Conservation (phyloP, 2,329 filamentous ascomycete species). For the Colletotrichum tropicale region DNA sequence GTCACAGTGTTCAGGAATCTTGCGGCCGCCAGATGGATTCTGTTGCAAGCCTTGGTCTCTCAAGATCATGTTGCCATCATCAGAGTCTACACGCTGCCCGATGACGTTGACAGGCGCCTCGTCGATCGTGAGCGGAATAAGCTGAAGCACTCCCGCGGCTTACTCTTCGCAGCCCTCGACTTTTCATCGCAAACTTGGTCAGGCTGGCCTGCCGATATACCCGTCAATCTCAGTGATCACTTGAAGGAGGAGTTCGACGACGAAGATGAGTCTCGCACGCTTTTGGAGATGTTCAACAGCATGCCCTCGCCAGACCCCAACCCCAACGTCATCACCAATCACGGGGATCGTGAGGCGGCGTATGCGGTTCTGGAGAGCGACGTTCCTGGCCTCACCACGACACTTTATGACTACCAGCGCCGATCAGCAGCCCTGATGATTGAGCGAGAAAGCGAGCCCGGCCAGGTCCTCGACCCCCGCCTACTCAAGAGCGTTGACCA, state of each 20-base stretch:
- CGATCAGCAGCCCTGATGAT: constrained; percentile 84
- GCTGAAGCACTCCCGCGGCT: constrained; percentile 49
- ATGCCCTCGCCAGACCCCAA: constrained; percentile 70
- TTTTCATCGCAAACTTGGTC: constrained; percentile 61
- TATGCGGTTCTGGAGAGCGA: constrained; percentile 57
- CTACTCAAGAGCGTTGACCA: constrained; percentile 66
- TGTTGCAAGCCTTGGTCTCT: constrained; percentile 41
- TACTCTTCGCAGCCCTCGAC: constrained; percentile 59
- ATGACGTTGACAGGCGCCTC: constrained; percentile 62
- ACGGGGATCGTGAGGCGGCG: constrained; percentile 57
- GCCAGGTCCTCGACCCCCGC: constrained; percentile 73
- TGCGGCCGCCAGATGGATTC: constrained; percentile 45
- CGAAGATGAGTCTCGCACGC: constrained; percentile 49
- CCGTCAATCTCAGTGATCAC: neutral
- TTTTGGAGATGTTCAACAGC: constrained; percentile 76
- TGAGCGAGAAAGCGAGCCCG: constrained; percentile 74
- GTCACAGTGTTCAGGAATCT: constrained; percentile 33
- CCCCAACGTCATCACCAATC: constrained; percentile 51
- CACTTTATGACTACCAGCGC: constrained; percentile 78
- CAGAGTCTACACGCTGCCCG: constrained; percentile 68
- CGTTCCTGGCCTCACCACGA: constrained; percentile 56
- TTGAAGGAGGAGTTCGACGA: constrained; percentile 35
- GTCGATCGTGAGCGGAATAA: constrained; percentile 53
- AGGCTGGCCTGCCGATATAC: constrained; percentile 33
- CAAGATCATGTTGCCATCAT: constrained; percentile 33